Base-by-base conservation (phyloP, 106 monocot species). In the Apostasia shenzhenica region DNA sequence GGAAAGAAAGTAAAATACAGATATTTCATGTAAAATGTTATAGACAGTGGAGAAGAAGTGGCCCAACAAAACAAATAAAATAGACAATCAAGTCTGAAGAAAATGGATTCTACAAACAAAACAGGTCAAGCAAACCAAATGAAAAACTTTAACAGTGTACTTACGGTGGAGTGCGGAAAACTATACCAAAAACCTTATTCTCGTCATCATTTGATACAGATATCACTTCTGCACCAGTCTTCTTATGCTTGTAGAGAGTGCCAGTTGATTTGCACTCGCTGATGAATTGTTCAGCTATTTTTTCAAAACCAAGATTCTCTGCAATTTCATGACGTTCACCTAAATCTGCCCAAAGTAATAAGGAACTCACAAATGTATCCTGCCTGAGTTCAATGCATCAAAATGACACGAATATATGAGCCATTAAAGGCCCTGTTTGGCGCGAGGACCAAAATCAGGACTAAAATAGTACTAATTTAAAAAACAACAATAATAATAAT, bases 111-210 rank as follows among this genome's bases (percentile, higher is more conserved):
- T 50, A 50, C 50, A 50, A 50, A 5, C 50, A 50, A 50, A 50
- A 62, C 37, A 7, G 44, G 44, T 3, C 0, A 8, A 43, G 8
- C 39, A 62, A 62, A 1, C 41, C 12, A 45, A 1, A 62, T 6
- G 8, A 1, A 62, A 6, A 62, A n/a, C 43, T 12, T 12, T 45
- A 26, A 39, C 11, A 2, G 40, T 66, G 50, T 57, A 83, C 92
- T 86, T 83, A 99, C 97, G 97, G 97, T 63, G 97, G 97, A 67
- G 97, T 99, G 11, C 97, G 81, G 64, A 99, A 99, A 56, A 92
- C 97, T 74, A 99, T 85, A 39, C 97, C 97, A 72, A 99, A 99
- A 67, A 99, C 97, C 64, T 99, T 99, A 76, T 99, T 99, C 72
- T 92, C 97, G 72, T 99, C 97, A 14, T 90, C 90, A 75, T 85